These are phyloP conservation scores for Pythium coloratum DNA, from an alignment of 352 stramenopile genomes.

Conservation along the genomic window DNA sequence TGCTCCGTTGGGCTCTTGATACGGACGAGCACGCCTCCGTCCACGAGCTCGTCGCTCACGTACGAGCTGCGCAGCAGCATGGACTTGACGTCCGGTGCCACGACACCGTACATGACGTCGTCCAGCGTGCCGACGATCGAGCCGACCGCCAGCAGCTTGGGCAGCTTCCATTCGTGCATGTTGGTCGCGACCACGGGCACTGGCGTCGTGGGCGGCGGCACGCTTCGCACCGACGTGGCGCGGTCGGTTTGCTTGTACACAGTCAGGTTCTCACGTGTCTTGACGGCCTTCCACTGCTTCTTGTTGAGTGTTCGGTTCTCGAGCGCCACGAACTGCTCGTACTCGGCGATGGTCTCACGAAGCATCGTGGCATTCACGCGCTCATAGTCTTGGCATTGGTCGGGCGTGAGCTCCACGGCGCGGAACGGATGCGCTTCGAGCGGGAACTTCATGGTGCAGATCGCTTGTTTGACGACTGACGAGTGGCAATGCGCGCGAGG, in stretches of 20 bases:
- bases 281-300: constrained; percentile 36
- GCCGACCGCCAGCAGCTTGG: constrained; percentile 26
- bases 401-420: constrained; percentile 24
- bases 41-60: constrained; percentile 47
- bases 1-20: constrained; percentile 38
- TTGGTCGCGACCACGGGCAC: constrained; percentile 2
- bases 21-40: constrained; percentile 47
- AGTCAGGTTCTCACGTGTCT: constrained; percentile 32
- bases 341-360: constrained; percentile 27
- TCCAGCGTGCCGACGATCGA: constrained; percentile 30
- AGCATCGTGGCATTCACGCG: constrained; percentile 15
- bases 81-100: constrained; percentile 42
- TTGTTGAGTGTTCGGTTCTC: constrained; percentile 29
- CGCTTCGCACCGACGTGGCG: neutral
- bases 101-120: constrained; percentile 44
- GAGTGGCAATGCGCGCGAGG: neutral
- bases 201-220: neutral
- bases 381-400: constrained; percentile 23
- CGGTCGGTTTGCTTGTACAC: constrained; percentile 34
- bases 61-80: constrained; percentile 58
- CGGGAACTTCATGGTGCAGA: constrained; percentile 28
- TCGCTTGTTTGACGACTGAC: neutral
- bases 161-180: constrained; percentile 24
- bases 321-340: constrained; percentile 26
- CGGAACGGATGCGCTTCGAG: constrained; percentile 27